phyloP scores from a whole-genome alignment of 495 filamentous ascomycete genomes.

The Filosporella fistucella region DNA sequence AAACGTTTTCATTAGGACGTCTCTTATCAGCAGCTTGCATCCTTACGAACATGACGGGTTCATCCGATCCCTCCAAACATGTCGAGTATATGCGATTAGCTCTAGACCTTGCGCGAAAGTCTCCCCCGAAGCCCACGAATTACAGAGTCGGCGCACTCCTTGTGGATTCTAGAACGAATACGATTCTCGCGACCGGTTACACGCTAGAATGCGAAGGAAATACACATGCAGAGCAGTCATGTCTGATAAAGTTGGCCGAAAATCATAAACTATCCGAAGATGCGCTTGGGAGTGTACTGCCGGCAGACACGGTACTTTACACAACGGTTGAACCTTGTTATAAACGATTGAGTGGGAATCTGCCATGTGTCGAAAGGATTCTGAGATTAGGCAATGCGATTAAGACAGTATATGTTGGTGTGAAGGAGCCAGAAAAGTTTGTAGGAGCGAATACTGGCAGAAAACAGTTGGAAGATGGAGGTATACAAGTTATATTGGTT shows the following conservation, averaged over 20 bases:
- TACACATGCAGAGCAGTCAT: slow-evolving; percentile 94
- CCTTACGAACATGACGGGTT: no score
- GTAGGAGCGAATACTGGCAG: slow-evolving; percentile 75
- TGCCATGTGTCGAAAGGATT: slow-evolving; percentile 79
- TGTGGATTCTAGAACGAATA: slow-evolving; percentile 50
- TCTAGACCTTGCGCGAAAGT: slow-evolving; percentile 67
- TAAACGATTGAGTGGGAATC: slow-evolving; percentile 73
- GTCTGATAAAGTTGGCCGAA: slow-evolving; percentile 63
- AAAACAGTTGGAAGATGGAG: slow-evolving; percentile 61
- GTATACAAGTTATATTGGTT: slow-evolving; percentile 69
- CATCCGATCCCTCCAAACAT: no score
- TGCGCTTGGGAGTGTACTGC: slow-evolving; percentile 49
- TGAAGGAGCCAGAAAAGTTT: slow-evolving; percentile 85
- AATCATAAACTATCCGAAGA: slow-evolving; percentile 44
- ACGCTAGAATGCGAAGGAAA: slow-evolving; percentile 89
- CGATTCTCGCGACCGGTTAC: slow-evolving; percentile 79
- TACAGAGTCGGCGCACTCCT: slow-evolving; percentile 89
- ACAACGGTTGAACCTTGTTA: slow-evolving; percentile 95
- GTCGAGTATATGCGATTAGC: slow-evolving; percentile 64
- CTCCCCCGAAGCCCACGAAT: slow-evolving; percentile 82
- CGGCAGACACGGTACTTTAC: slow-evolving; percentile 61
- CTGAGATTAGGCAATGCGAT: slow-evolving; percentile 57
- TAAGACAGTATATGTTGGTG: slow-evolving; percentile 78
- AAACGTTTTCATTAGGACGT: no score
- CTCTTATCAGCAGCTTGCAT: no score